Base-by-base conservation (phyloP, 257 asterid genomes). In the Cruciata laevipes region DNA sequence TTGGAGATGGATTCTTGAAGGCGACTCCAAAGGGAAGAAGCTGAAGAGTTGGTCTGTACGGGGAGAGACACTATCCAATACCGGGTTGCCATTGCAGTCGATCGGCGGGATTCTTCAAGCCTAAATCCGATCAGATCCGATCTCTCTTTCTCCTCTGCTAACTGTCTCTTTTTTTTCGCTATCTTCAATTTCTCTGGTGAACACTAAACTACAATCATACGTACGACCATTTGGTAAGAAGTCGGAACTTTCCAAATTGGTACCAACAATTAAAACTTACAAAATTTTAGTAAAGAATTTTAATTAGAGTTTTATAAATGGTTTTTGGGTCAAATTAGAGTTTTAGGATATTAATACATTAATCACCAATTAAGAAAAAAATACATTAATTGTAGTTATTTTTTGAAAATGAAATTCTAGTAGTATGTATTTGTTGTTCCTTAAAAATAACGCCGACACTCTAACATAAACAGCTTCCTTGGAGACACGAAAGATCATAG, bases 1-100 rank as follows among this genome's bases (percentile, higher is more conserved):
- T 74, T 90, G 82, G 97, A 93, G 74, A 93, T 84, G 73, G 95
- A 88, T 60, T 86, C 99, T 35, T 90, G 99, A 21, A 93, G 92
- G 73, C 95, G 87, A 71, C 89, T 84, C 99, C 99, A 90, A 0
- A 83, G 69, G 53, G 96, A 74, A 23, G 94, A 84, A 8, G 88
- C 58, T 21, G 87, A 74, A 12, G 95, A 77, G 74, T 80, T 83
- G 75, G 77, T 83, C 31, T 79, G 90, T 14, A 83, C 86, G 65
- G 97, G 90, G 62, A 93, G 97, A 58, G 99, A 93, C 12, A 82
- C 95, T 73, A 79, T 89, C 99, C 99, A 93, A 72, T 93, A 90
- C 35, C 97, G 87, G 61, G 95, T 90, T 75, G 99, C 87, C 99
- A 94, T 94, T 70, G 68, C 58, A 51, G 32, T 17, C 55, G 16